phyloP scores from a whole-genome alignment of 768 basidiomycete genomes.

The Austroboletus eburneus region DNA sequence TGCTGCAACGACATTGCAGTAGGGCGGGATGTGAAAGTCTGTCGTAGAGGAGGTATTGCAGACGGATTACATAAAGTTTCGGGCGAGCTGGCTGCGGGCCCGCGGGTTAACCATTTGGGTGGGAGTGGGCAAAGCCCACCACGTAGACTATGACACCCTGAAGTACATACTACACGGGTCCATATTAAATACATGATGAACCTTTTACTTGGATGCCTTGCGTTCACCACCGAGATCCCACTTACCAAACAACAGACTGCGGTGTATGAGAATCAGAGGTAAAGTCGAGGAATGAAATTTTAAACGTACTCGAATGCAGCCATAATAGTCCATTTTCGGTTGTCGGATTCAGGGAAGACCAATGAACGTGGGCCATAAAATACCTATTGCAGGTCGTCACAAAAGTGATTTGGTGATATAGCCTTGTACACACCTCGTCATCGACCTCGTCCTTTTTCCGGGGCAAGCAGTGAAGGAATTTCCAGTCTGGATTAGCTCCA shows the following conservation, averaged over 20 bases:
- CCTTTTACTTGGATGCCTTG: constrained; percentile 10
- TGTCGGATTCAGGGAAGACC: constrained; percentile 93
- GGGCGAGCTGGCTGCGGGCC: no score
- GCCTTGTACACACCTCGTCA: constrained; percentile 63
- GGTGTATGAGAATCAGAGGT: constrained; percentile 5
- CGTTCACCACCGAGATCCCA: constrained; percentile 35
- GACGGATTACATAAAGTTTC: no score
- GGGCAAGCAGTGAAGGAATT: constrained; percentile 95
- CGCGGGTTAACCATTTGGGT: no score
- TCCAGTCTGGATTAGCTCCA: constrained; percentile 83
- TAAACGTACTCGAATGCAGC: constrained; percentile 80
- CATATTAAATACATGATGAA: no score
- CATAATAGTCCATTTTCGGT: constrained; percentile 97
- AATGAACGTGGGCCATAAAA: constrained; percentile 92
- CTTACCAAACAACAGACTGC: constrained; percentile 41
- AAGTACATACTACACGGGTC: no score
- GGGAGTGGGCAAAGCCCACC: no score
- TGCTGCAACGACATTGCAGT: constrained; percentile 57
- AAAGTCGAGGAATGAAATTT: neutral
- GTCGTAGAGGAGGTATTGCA: constrained; percentile 2
- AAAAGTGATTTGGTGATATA: neutral
- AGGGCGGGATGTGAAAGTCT: neutral
- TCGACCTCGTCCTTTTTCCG: constrained; percentile 92
- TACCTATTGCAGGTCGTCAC: constrained; percentile 44
- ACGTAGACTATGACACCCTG: no score